Conservation (phyloP, 768 basidiomycete genomes). For the Suillus plorans region DNA sequence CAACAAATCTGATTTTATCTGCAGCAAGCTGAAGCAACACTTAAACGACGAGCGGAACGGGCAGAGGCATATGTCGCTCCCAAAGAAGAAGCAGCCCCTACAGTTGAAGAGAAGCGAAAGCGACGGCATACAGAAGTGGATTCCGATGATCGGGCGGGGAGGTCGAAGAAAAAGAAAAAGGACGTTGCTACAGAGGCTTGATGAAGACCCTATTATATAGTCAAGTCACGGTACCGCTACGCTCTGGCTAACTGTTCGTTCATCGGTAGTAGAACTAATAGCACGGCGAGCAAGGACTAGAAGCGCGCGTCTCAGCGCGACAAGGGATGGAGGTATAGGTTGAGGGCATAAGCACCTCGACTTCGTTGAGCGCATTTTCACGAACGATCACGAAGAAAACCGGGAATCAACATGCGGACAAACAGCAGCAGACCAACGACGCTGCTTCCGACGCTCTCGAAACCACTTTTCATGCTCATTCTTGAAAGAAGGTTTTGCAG, state of each 20-base stretch:
- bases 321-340: too few species aligned
- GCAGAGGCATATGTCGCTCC: conserved; percentile 90
- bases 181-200: conserved; percentile 8
- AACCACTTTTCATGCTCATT: neutral
- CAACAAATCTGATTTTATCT: conserved; percentile 6
- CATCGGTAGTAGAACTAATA: too few species aligned
- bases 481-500: neutral
- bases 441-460: neutral
- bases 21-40: conserved; percentile 79
- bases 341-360: too few species aligned
- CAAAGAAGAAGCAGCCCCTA: conserved; percentile 68
- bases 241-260: too few species aligned
- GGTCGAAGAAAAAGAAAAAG: conserved; percentile 41
- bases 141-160: conserved; percentile 32
- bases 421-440: neutral
- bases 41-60: conserved; percentile 72
- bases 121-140: conserved; percentile 43
- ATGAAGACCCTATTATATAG: too few species aligned
- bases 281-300: too few species aligned
- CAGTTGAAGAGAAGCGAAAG: conserved; percentile 77
- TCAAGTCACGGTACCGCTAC: too few species aligned
- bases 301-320: too few species aligned
- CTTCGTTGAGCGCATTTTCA: too few species aligned
- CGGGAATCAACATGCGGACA: conserved; percentile 24
- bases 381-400: too few species aligned